phyloP scores from a whole-genome alignment of 1,284 basidiomycete species.

The Cryptococcus amylolentus region DNA sequence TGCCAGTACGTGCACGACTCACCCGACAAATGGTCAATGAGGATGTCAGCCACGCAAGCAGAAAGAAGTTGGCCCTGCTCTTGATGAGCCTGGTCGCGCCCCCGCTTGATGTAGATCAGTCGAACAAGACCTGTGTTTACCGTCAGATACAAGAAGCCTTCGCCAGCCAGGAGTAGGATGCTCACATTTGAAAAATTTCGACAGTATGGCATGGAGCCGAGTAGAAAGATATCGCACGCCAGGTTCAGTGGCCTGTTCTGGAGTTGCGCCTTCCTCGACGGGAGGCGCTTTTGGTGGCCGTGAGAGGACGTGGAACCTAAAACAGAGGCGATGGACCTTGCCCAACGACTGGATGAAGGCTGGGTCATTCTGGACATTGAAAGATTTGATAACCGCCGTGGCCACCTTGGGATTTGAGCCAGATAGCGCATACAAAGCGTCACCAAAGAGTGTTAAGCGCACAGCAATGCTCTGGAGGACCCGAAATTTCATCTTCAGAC shows the following conservation, averaged over 20 bases:
- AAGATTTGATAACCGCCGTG: constrained; percentile 68
- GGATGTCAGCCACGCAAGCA: constrained; percentile 64
- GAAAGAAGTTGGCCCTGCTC: constrained; percentile 72
- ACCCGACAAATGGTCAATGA: constrained; percentile 64
- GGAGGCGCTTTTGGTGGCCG: background rate
- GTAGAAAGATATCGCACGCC: constrained; percentile 67
- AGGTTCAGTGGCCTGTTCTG: background rate
- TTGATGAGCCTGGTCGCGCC: constrained; percentile 70
- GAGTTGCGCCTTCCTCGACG: constrained; percentile 49
- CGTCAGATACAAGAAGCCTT: background rate
- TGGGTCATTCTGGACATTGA: constrained; percentile 63
- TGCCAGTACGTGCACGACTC: background rate
- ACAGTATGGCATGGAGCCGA: constrained; percentile 71
- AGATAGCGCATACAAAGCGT: constrained; percentile 80
- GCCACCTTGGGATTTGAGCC: constrained; percentile 78
- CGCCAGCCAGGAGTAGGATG: background rate
- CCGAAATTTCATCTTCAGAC: constrained; percentile 52
- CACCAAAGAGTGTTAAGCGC: constrained; percentile 59
- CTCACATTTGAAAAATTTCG: constrained; percentile 84
- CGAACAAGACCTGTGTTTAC: constrained; percentile 68
- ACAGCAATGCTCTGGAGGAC: constrained; percentile 66
- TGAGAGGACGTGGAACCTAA: constrained; percentile 35
- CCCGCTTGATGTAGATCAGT: constrained; percentile 72
- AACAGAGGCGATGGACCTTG: constrained; percentile 66
- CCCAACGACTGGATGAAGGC: constrained; percentile 73